These are phyloP conservation scores for Candida tetrigidarum DNA, from an alignment of 1,139 yeast species.

Conservation along the genomic window DNA sequence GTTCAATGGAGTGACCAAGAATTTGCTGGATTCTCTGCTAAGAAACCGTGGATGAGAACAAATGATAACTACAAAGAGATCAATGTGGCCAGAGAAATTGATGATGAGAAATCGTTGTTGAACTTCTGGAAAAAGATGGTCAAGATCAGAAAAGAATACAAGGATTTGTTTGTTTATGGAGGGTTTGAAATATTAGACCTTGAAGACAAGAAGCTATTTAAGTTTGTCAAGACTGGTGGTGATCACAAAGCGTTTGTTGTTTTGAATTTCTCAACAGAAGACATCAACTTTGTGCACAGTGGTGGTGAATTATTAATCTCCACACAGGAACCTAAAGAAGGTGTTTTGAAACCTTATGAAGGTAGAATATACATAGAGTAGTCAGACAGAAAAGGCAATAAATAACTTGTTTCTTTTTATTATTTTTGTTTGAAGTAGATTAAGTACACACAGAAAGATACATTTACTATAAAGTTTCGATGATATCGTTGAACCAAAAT, in stretches of 20 bases:
- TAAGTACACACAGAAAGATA: background rate
- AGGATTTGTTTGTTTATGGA: constrained; percentile 52
- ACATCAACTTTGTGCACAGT: constrained; percentile 24
- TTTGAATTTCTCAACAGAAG: constrained; percentile 43
- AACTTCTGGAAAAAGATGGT: constrained; percentile 49
- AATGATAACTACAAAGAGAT: constrained; percentile 52
- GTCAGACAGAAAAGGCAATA: too few species aligned
- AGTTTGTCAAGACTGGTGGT: constrained; percentile 32
- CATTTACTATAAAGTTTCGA: constrained; percentile 26
- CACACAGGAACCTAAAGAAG: constrained; percentile 17
- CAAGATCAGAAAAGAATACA: constrained; percentile 44
- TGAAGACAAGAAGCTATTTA: constrained; percentile 40
- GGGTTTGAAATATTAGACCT: constrained; percentile 41
- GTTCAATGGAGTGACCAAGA: constrained; percentile 55
- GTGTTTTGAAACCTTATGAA: constrained; percentile 37
- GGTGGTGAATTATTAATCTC: background rate
- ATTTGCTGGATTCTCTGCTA: constrained; percentile 53
- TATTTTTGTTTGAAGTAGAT: background rate
- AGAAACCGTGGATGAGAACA: constrained; percentile 58
- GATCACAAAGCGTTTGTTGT: constrained; percentile 36
- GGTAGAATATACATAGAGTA: constrained; percentile 34
- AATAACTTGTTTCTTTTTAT: too few species aligned
- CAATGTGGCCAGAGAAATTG: constrained; percentile 49
- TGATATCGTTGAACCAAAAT: constrained; percentile 66
- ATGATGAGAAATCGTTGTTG: constrained; percentile 50